These are phyloP conservation scores for Dothideomycetes sp. DNA, from an alignment of 2,329 filamentous ascomycete genomes.

Conservation along the genomic window DNA sequence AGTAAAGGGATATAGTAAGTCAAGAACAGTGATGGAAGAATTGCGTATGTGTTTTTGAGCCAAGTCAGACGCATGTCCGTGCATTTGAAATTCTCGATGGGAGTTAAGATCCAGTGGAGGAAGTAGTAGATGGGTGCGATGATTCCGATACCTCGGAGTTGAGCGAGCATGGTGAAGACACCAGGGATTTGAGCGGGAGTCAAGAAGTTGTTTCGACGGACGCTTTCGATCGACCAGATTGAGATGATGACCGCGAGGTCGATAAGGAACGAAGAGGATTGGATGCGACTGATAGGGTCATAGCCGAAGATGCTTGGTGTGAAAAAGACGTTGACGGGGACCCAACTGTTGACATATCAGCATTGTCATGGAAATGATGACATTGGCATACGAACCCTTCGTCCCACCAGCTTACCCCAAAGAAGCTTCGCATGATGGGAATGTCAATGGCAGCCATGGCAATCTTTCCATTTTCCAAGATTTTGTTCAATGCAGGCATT, in stretches of 20 bases:
- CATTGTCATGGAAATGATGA: too few relatives aligned
- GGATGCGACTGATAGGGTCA: constrained; percentile 13
- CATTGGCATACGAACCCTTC: too few relatives aligned
- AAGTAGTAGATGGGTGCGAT: constrained; percentile 31
- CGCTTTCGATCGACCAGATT: constrained; percentile 24
- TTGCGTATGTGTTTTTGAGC: constrained; percentile 21
- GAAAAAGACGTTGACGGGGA: constrained; percentile 8
- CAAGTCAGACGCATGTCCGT: constrained; percentile 27
- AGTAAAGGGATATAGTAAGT: constrained; percentile 21
- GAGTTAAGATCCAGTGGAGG: constrained; percentile 28
- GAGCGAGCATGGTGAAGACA: constrained; percentile 22
- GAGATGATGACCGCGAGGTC: constrained; percentile 23
- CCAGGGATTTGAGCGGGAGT: constrained; percentile 18
- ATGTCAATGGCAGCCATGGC: neutral
- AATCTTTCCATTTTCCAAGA: neutral
- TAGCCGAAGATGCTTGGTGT: neutral
- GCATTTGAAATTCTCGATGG: constrained; percentile 26
- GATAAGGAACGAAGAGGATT: constrained; percentile 20
- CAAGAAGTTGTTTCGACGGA: constrained; percentile 22
- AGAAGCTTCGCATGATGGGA: neutral
- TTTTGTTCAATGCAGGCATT: neutral
- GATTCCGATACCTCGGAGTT: constrained; percentile 25
- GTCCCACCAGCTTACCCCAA: neutral
- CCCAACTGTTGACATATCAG: constrained; percentile 2
- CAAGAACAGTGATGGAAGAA: constrained; percentile 23